phyloP scores from a whole-genome alignment of 257 asterid species.

The Nicotiana attenuata region DNA sequence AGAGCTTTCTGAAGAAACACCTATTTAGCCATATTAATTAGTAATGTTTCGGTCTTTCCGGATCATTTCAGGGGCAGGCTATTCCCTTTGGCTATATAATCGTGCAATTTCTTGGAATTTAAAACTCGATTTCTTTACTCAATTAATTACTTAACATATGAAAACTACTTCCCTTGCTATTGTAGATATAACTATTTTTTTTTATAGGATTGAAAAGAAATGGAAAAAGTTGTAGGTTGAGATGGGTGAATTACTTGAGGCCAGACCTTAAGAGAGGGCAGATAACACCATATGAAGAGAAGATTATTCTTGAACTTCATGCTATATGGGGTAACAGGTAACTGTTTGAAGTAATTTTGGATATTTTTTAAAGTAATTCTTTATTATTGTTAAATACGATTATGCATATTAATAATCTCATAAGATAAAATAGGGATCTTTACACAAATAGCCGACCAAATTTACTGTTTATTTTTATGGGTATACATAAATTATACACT shows the following conservation, averaged over 20 bases:
- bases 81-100: not conserved
- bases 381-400: not conserved
- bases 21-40: not conserved
- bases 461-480: too few species aligned
- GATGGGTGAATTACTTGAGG: conserved; percentile 61
- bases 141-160: not conserved
- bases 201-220: conserved; percentile 42
- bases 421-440: too few species aligned
- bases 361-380: not conserved
- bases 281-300: conserved; percentile 47
- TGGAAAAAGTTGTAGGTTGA: conserved; percentile 53
- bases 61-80: not conserved
- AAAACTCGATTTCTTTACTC: not conserved
- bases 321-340: conserved; percentile 60
- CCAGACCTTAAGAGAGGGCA: conserved; percentile 54
- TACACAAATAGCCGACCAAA: too few species aligned
- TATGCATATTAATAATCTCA: too few species aligned
- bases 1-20: conserved; percentile 12
- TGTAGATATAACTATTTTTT: not conserved
- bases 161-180: too few species aligned
- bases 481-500: too few species aligned
- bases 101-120: not conserved
- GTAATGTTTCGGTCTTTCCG: not conserved
- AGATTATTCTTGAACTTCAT: conserved; percentile 48
- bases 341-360: not conserved